phyloP scores from a whole-genome alignment of 2,329 filamentous ascomycete genomes.

The Tolypocladium capitatum region DNA sequence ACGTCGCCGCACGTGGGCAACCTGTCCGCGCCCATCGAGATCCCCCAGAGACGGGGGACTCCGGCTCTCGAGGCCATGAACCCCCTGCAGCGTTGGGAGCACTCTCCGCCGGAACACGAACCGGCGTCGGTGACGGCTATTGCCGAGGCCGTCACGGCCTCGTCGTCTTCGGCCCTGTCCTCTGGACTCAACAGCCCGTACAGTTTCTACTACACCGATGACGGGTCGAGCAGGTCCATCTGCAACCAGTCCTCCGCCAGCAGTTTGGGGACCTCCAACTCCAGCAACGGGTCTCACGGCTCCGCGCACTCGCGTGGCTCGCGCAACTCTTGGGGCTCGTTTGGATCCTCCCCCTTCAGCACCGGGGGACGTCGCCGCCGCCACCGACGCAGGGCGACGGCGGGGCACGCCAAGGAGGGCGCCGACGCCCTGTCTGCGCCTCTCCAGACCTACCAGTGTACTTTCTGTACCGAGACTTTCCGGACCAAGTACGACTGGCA shows the following conservation, averaged over 20 bases:
- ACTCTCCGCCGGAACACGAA: constrained; percentile 48
- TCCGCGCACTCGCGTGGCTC: constrained; percentile 47
- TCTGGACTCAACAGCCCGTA: constrained; percentile 45
- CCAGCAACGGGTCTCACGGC: constrained; percentile 42
- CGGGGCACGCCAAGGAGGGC: constrained; percentile 21
- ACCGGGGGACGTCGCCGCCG: constrained; percentile 35
- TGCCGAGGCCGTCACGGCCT: constrained; percentile 42
- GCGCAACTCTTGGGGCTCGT: constrained; percentile 41
- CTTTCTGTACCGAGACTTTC: constrained; percentile 56
- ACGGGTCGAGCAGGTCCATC: constrained; percentile 44
- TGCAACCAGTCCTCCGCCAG: constrained; percentile 47
- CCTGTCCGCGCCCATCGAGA: constrained; percentile 55
- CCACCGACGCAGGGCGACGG: constrained; percentile 28
- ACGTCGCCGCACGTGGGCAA: constrained; percentile 54
- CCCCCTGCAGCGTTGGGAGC: constrained; percentile 44
- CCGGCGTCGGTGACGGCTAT: constrained; percentile 45
- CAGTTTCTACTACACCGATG: constrained; percentile 45
- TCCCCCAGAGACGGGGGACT: constrained; percentile 48
- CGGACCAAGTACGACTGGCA: constrained; percentile 58
- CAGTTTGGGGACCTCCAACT: constrained; percentile 48
- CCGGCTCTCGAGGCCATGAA: constrained; percentile 41
- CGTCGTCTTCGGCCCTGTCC: constrained; percentile 34
- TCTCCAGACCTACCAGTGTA: constrained; percentile 50
- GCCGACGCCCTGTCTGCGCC: constrained; percentile 24
- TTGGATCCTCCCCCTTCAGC: constrained; percentile 29